Evolutionary conservation across 495 filamentous ascomycete species (phyloP).

Genomic region (Polyplosphaeria fusca): DNA sequence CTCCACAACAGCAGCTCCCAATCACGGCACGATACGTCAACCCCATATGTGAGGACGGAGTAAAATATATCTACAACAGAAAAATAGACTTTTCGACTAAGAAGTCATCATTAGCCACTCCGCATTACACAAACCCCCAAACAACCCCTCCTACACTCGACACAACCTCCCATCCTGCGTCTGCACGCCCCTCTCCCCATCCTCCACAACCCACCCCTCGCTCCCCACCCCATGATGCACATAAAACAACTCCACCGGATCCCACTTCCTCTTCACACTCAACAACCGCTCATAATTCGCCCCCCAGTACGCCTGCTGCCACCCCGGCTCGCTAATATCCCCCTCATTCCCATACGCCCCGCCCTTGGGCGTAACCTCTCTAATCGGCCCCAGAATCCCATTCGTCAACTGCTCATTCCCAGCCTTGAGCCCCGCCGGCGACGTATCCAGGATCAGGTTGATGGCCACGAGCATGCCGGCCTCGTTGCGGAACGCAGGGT

Average conservation of each 20-base stretch:
- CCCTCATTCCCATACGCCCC: constrained; percentile 31
- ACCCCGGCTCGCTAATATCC: constrained; percentile 16
- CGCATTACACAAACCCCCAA: too few relatives aligned
- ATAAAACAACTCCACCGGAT: constrained; percentile 23
- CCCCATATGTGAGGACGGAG: too few relatives aligned
- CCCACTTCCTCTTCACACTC: constrained; percentile 18
- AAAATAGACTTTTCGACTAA: too few relatives aligned
- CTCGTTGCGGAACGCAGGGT: constrained; percentile 31
- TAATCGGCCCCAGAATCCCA: constrained; percentile 6
- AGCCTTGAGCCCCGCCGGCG: background rate
- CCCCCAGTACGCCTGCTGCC: constrained; percentile 24
- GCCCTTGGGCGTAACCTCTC: constrained; percentile 10
- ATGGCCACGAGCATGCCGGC: constrained; percentile 13
- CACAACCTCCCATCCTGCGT: constrained; percentile 25
- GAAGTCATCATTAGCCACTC: too few relatives aligned
- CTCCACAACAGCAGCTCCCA: too few relatives aligned
- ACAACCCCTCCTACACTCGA: too few relatives aligned
- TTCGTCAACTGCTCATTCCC: constrained; percentile 8
- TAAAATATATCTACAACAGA: too few relatives aligned
- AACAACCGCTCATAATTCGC: constrained; percentile 11
- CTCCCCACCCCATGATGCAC: constrained; percentile 21
- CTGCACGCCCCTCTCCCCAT: constrained; percentile 14
- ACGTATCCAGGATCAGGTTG: background rate
- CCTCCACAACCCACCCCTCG: constrained; percentile 15
- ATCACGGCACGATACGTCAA: too few relatives aligned